Evolutionary conservation across 192 early-diverging fungal genomes (phyloP), one percentile per base, ranked within the genome.

Genomic region (Mortierella antarctica): DNA sequence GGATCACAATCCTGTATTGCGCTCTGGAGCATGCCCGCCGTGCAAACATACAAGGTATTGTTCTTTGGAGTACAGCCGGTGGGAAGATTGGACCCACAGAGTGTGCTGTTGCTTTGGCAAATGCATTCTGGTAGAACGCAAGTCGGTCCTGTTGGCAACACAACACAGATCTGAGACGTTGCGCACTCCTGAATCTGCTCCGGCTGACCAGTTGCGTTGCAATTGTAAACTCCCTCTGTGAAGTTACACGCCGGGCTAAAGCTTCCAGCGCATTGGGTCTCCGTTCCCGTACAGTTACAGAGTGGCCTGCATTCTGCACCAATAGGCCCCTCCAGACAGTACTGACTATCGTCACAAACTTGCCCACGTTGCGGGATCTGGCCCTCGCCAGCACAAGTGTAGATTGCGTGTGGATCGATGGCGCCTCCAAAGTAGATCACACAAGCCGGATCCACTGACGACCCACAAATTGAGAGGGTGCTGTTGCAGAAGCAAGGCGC

Each of bases 121-220:
- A 57, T 21, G 17, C 56, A 57, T 5, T 46, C 44, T n/a, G 60
- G 18, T 18, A 44, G n/a, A 5, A 41, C n/a, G 4, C 56, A 57
- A 0, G 21, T 57, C 17, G 56, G 56, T 15, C 56, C 56, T 57
- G 11, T 7, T 31, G 56, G 56, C 11, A 39, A 40, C 7, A 40
- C 39, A 15, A 40, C 5, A 40, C 56, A 57, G 31, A 41, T 13
- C 2, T 42, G 23, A 4, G 50, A 10, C 1, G 21, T 51, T 17
- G 23, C 50, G 47, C 61, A 62, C 2, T 18, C 61, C 61, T 62
- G n/a, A 21, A 62, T 21, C 46, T 50, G 20, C n/a, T 62, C 18
- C 17, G 45, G 42, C 15, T 15, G 47, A 18, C 61, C 61, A 10
- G 11, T 18, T 7, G 4, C 63, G 8, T 15, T 17, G 39, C 63